These are phyloP conservation scores for Pseudogymnoascus sp. DNA, from an alignment of 2,329 filamentous ascomycete genomes.

Conservation along the genomic window DNA sequence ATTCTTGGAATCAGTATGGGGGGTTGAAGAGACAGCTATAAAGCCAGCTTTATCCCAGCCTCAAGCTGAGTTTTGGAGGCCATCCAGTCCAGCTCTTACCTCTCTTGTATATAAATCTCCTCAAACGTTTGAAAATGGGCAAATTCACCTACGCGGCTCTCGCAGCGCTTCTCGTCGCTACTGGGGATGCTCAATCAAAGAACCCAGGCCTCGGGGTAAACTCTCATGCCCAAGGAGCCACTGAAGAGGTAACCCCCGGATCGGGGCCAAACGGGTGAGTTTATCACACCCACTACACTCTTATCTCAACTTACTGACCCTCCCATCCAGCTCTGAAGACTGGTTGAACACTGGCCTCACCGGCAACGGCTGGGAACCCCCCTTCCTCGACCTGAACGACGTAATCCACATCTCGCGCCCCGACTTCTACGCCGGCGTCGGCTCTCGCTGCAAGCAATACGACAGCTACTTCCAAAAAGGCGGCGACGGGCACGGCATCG, in stretches of 20 bases:
- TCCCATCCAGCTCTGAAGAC: constrained; percentile 23
- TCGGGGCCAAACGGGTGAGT: constrained; percentile 15
- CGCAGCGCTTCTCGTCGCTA: constrained; percentile 4
- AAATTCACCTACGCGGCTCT: neutral
- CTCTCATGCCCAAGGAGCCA: constrained; percentile 14
- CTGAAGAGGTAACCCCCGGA: constrained; percentile 15
- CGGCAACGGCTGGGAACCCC: constrained; percentile 29
- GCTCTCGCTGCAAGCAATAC: constrained; percentile 27
- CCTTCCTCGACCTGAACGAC: constrained; percentile 28
- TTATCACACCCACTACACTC: neutral
- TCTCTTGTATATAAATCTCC: neutral
- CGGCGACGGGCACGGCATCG: constrained; percentile 29
- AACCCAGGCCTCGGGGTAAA: constrained; percentile 8
- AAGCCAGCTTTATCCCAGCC: neutral
- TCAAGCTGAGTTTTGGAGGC: neutral
- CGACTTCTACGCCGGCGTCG: constrained; percentile 25
- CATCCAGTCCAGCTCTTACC: neutral
- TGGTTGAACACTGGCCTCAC: constrained; percentile 29
- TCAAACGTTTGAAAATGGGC: neutral
- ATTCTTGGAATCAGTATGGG: neutral
- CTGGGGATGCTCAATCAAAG: neutral
- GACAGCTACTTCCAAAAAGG: constrained; percentile 29
- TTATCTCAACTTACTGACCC: neutral
- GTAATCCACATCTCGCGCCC: constrained; percentile 24
- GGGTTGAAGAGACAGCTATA: no score